Evolutionary conservation across 2,329 filamentous ascomycete genomes (phyloP).

Genomic region (Aspergillus fumigatiaffinis): DNA sequence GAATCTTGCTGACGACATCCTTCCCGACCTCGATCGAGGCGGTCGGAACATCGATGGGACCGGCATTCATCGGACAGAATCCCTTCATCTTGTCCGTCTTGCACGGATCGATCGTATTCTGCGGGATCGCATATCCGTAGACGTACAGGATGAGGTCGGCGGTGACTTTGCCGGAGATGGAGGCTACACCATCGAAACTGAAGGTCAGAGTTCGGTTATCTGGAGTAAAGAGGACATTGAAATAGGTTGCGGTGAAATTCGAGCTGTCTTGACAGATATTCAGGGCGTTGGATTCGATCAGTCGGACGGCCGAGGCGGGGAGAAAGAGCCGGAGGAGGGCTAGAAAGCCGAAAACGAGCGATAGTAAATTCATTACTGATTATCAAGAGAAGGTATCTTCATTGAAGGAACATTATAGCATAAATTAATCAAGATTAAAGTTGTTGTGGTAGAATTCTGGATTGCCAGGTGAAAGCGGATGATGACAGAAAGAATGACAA

Average conservation of each 20-base stretch:
- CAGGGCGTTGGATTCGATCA: conserved; percentile 41
- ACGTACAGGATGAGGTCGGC: conserved; percentile 73
- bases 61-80: conserved; percentile 85
- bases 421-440: background rate
- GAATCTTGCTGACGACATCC: conserved; percentile 61
- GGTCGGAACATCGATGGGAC: conserved; percentile 66
- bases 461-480: background rate
- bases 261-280: conserved; percentile 81
- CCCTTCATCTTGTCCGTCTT: conserved; percentile 57
- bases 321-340: conserved; percentile 59
- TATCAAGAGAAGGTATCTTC: background rate
- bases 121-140: conserved; percentile 73
- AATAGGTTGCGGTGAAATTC: conserved; percentile 80
- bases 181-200: conserved; percentile 76
- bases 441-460: background rate
- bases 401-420: background rate
- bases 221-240: conserved; percentile 67
- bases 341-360: conserved; percentile 67
- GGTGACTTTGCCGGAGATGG: conserved; percentile 74
- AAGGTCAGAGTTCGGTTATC: conserved; percentile 68
- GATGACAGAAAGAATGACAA: background rate
- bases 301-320: conserved; percentile 36
- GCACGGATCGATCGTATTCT: conserved; percentile 70
- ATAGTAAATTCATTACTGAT: conserved; percentile 23
- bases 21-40: conserved; percentile 62